A percentile compares a stretch with the other conserved stretches of the same genome.
phyloP scores from a whole-genome alignment of 805 yeast species.

The Ogataea parapolymorpha region DNA sequence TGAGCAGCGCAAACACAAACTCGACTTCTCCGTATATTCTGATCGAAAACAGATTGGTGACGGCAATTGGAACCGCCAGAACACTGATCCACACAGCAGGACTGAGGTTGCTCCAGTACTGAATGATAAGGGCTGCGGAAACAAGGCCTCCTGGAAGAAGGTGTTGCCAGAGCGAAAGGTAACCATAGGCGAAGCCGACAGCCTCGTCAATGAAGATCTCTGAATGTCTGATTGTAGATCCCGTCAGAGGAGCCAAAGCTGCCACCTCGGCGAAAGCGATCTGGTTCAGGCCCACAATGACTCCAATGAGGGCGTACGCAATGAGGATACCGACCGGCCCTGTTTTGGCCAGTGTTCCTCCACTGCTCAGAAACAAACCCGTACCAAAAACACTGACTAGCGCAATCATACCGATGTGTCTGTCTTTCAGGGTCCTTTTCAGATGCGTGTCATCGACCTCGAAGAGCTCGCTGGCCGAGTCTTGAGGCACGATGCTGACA shows the following conservation, averaged over 20 bases:
- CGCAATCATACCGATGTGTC: slow-evolving; percentile 63
- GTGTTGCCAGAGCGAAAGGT: slow-evolving; percentile 40
- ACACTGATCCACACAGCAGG: slow-evolving; percentile 56
- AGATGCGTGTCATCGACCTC: slow-evolving; percentile 14
- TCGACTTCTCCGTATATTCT: slow-evolving; percentile 46
- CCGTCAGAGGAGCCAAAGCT: slow-evolving; percentile 52
- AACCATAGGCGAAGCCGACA: slow-evolving; percentile 54
- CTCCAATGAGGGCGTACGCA: slow-evolving; percentile 58
- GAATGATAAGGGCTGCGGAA: slow-evolving; percentile 53
- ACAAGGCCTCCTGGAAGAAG: slow-evolving; percentile 56
- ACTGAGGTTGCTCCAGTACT: slow-evolving; percentile 53
- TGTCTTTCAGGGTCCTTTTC: slow-evolving; percentile 39
- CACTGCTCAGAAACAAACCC: slow-evolving; percentile 51
- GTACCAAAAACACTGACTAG: slow-evolving; percentile 73
- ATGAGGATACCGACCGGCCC: slow-evolving; percentile 43
- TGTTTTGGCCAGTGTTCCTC: slow-evolving; percentile 35
- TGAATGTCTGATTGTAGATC: slow-evolving; percentile 44
- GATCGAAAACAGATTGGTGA: slow-evolving; percentile 47
- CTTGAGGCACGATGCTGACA: neutral
- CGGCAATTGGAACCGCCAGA: slow-evolving; percentile 41
- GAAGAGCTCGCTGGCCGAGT: slow-evolving; percentile 1
- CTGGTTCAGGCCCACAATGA: slow-evolving; percentile 53
- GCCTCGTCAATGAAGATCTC: slow-evolving; percentile 39
- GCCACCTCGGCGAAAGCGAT: slow-evolving; percentile 57
- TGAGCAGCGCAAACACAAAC: slow-evolving; percentile 58